Evolutionary conservation across 2,329 filamentous ascomycete species (phyloP), one percentile per base, ranked within the genome.

Genomic region (Fusarium falciforme): DNA sequence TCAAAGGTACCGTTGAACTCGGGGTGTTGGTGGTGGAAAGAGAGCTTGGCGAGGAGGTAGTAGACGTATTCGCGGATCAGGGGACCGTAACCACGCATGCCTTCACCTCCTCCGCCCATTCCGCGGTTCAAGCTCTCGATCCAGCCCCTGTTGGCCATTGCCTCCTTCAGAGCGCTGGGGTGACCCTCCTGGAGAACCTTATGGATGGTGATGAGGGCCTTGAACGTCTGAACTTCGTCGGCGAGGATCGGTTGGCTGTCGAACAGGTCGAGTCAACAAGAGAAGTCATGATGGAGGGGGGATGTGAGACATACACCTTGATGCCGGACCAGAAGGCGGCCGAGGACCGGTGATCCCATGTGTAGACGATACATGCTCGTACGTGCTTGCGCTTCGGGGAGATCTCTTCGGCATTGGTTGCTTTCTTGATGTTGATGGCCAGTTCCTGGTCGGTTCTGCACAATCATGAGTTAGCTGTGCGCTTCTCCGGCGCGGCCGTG

Each of bases 1-100:
- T 99, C 96, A 80, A 99, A 99, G 2, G 96, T 95, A 69, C 96
- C 96, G 84, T 99, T 99, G 87, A 99, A 99, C 83, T 98, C 96
- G 20, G 95, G 94, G 81, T 99, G 96, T 76, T 98, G 94, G 72
- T 96, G 92, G 85, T 99, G 96, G 85, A 99, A 99, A n/a, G 91
- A 91, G 68, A 99, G 89, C 86, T 99, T 99, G 59, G 96, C 94
- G 71, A 98, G 90, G 44, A 99, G 89, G 85, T 95, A 99, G 84
- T 94, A 95, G 78, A 98, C 95, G 83, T 99, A 99, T 90, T 99
- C 96, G 76, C 94, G 91, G 80, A 99, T 98, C 80, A 99, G 86
- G 25, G 95, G 94, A 17, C 91, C 94, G 84, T 99, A 99, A 83
- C 94, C 94, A 82, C 95, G 92, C 78, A 97, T 87, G 42, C 95